These are phyloP conservation scores for Vicia faba DNA, from an alignment of 306 rosid genomes.

Conservation along the genomic window DNA sequence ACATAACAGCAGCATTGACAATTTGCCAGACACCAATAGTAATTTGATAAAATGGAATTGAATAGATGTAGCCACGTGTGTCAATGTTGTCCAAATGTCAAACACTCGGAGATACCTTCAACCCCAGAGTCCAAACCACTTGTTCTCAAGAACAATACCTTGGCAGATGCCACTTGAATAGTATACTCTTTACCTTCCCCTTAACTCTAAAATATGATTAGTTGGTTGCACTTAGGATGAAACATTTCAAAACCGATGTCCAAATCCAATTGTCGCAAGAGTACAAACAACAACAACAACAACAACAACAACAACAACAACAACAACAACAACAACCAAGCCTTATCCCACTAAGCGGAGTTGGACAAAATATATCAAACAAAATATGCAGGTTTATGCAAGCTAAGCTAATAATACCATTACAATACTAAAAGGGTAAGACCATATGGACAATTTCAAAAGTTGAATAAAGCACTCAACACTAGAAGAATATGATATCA, in stretches of 20 bases:
- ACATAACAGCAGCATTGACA: background rate
- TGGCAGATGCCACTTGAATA: background rate
- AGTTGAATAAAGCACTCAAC: background rate
- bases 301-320: too few species aligned
- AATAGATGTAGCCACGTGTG: background rate
- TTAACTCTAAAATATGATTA: background rate
- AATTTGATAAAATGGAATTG: background rate
- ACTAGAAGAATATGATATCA: background rate
- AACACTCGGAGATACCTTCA: background rate
- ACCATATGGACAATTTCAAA: conserved; percentile 9
- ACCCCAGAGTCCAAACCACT: background rate
- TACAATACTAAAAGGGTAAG: background rate
- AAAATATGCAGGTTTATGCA: conserved; percentile 1
- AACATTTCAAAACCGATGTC: conserved; percentile 17
- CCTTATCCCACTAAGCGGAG: too few species aligned
- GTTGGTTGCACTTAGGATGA: conserved; percentile 30
- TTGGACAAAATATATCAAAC: background rate
- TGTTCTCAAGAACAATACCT: background rate
- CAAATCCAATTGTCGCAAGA: background rate
- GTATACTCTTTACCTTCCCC: background rate
- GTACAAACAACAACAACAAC: too few species aligned
- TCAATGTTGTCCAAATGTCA: background rate
- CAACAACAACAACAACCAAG: too few species aligned
- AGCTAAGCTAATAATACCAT: conserved; percentile 7
- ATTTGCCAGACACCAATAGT: background rate